These are phyloP conservation scores for Phytopythium montanum DNA, from an alignment of 352 stramenopile species.

Conservation along the genomic window DNA sequence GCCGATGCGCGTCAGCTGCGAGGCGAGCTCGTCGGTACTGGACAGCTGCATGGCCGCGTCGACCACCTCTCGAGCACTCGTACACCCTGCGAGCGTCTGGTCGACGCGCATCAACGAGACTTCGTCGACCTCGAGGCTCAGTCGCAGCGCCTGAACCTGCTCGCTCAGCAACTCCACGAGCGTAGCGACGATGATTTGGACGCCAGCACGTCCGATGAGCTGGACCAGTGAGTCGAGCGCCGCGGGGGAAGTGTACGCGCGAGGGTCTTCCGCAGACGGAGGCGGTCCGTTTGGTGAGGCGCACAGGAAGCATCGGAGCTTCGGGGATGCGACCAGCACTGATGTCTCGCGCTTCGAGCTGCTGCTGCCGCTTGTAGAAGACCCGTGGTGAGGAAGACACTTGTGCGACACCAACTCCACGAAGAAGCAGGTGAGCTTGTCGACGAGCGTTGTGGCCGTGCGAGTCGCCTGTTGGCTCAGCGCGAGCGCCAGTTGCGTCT, in stretches of 20 bases:
- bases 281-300: not conserved
- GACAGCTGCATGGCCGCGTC: not conserved
- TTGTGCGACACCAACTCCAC: not conserved
- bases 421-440: not conserved
- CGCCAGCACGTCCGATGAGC: not conserved
- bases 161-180: slow-evolving; percentile 18
- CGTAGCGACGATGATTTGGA: slow-evolving; percentile 15
- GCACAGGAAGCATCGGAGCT: not conserved
- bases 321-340: not conserved
- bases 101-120: slow-evolving; percentile 19
- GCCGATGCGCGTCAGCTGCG: not conserved
- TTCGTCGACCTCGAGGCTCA: slow-evolving; percentile 23
- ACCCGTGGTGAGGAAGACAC: not conserved
- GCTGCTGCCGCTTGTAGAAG: not conserved
- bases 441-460: not conserved
- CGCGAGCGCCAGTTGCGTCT: not conserved
- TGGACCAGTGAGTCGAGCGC: not conserved
- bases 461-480: not conserved
- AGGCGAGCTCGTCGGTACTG: not conserved
- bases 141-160: slow-evolving; percentile 18
- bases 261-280: not conserved
- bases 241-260: not conserved
- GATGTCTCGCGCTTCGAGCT: not conserved
- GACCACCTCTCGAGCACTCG: not conserved
- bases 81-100: not conserved